These are phyloP conservation scores for Calocybe indica DNA, from an alignment of 768 basidiomycete genomes.

Conservation along the genomic window DNA sequence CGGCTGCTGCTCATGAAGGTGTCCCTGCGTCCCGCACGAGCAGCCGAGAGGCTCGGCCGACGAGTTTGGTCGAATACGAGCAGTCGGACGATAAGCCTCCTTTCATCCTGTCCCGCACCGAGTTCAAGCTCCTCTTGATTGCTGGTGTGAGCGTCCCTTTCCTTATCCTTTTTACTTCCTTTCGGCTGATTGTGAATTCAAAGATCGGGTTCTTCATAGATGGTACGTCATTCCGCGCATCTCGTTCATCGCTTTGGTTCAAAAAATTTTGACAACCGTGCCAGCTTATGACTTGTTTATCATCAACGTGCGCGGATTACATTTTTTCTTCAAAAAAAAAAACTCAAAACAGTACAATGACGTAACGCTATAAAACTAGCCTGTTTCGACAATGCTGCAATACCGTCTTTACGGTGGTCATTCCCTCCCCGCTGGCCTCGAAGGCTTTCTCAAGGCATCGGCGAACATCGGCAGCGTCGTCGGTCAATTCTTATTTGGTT, in stretches of 20 bases:
- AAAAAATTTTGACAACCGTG: conserved; percentile 1
- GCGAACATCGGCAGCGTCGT: conserved; percentile 73
- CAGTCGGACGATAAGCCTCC: conserved; percentile 16
- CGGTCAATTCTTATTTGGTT: conserved; percentile 61
- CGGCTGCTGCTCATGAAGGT: too few relatives aligned
- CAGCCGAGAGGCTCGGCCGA: too few relatives aligned
- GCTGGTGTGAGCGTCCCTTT: conserved; percentile 40
- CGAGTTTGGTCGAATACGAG: conserved; percentile 19
- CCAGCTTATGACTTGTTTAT: conserved; percentile 68
- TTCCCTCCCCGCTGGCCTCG: conserved; percentile 43
- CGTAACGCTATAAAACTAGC: conserved; percentile 24
- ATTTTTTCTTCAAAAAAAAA: too few relatives aligned
- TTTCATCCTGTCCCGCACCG: conserved; percentile 29
- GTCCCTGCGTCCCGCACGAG: too few relatives aligned
- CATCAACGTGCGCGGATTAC: conserved; percentile 54
- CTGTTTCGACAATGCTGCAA: conserved; percentile 63
- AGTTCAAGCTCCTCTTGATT: conserved; percentile 57
- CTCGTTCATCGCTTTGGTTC: not conserved
- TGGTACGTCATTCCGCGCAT: conserved; percentile 31
- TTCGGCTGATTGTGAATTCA: not conserved
- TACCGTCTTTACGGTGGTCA: conserved; percentile 53
- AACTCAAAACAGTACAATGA: too few relatives aligned
- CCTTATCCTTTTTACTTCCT: not conserved
- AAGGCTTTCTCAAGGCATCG: conserved; percentile 58
- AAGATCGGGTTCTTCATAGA: conserved; percentile 71